Conservation (phyloP, 805 yeast genomes). For the Kodamaea nitidulidarum region DNA sequence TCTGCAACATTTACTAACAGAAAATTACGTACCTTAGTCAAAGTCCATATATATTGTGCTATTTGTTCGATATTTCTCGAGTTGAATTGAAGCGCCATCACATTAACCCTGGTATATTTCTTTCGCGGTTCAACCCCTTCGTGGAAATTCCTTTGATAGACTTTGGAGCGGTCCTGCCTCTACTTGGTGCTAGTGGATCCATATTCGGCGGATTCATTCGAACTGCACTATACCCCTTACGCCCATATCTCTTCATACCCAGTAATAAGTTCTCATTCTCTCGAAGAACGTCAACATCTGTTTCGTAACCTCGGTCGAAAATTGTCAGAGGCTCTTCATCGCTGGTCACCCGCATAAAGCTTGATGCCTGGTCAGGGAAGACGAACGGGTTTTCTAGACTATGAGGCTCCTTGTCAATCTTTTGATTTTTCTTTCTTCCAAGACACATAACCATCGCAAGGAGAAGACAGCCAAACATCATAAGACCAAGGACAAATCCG, state of each 20-base stretch:
- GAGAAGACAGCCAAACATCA: conserved; percentile 27
- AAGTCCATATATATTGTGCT: too few species aligned
- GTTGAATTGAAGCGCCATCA: too few species aligned
- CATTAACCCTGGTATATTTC: conserved; percentile 19
- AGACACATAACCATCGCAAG: conserved; percentile 12
- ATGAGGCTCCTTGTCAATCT: conserved; percentile 4
- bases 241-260: conserved; percentile 15
- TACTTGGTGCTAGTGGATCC: neutral
- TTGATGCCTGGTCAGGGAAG: conserved; percentile 19
- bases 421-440: conserved; percentile 2
- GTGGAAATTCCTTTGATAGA: conserved; percentile 21
- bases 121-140: conserved; percentile 22
- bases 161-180: conserved; percentile 18
- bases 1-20: too few species aligned
- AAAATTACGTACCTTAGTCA: too few species aligned
- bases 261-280: conserved; percentile 26
- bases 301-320: conserved; percentile 39
- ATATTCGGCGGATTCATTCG: neutral
- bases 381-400: conserved; percentile 6
- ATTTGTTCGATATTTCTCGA: too few species aligned
- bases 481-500: conserved; percentile 61
- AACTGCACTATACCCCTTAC: conserved; percentile 17
- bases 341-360: conserved; percentile 37
- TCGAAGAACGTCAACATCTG: conserved; percentile 35
- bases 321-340: conserved; percentile 21